Base-by-base conservation (phyloP, 2,329 filamentous ascomycete genomes). In the Lithohypha guttulata region DNA sequence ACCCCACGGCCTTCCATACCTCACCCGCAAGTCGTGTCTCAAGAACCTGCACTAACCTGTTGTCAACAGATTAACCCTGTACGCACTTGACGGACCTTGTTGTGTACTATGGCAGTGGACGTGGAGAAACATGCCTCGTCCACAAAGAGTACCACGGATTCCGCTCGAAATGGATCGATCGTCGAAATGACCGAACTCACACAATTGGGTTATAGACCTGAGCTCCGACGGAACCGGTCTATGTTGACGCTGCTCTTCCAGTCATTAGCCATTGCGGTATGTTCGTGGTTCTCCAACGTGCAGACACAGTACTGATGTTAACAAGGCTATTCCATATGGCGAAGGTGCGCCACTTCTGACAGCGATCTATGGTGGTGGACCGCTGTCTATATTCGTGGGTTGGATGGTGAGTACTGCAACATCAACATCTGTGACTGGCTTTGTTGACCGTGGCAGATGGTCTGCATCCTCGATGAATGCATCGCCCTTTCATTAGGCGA, bases 171-270 rank as follows among this genome's bases (percentile, higher is more conserved):
- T 10, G 48, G 48, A 32, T 46, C 39, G 21, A 25, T 59, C 51
- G 42, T 55, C 13, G 54, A 56, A 26, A 53, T 58, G 40, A 53
- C 52, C 15, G 48, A 58, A 9, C 54, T 66, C 17, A 56, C 58
- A 18, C 46, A 57, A n/a, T 59, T 78, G 15, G 73, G 75, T 19
- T 79, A 79, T 57, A 70, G 65, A 41, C 65, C 70, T 3, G 71
- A 75, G 50, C 59, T 79, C 13, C 59, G 55, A 14, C 68, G 73
- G 15, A 79, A 78, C 45, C 66, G 75, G 21, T 77, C 73, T 0
- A 65, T 77, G 50, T 63, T 70, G 45, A 77, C 73, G 0, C 59
- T 79, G 1, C 61, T 78, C 9, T 79, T 78, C 53, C 73, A 77
- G 54, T 70, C 69, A 0, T 59, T 78, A 6, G 72, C 73, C 15